A percentile compares a stretch with the other conserved stretches of the same genome.
These are phyloP conservation scores for Candida andamanensis DNA, from an alignment of 805 yeast genomes.

Conservation along the genomic window DNA sequence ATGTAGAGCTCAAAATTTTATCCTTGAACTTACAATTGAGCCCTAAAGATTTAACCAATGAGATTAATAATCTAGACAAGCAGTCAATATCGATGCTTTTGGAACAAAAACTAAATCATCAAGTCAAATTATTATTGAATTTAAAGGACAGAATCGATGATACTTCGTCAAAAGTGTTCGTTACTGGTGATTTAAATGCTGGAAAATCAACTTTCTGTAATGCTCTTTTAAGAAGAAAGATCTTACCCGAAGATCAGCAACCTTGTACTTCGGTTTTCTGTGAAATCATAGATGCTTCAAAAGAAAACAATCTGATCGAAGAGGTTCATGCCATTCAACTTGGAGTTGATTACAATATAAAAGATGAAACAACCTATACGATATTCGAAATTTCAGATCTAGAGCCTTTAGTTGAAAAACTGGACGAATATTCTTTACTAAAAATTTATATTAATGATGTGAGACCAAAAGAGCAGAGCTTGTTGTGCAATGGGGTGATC, in stretches of 20 bases:
- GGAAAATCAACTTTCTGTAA: conserved; percentile 97
- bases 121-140: conserved; percentile 61
- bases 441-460: conserved; percentile 80
- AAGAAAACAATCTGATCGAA: conserved; percentile 66
- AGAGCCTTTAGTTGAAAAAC: conserved; percentile 65
- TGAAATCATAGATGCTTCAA: conserved; percentile 79
- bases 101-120: conserved; percentile 61
- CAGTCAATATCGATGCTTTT: conserved; percentile 64
- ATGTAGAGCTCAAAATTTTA: conserved; percentile 51
- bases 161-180: conserved; percentile 86
- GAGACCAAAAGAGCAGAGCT: conserved; percentile 60
- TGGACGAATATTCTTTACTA: conserved; percentile 65
- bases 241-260: conserved; percentile 94
- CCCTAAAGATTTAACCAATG: conserved; percentile 23
- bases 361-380: conserved; percentile 64
- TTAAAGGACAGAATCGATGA: conserved; percentile 83
- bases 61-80: conserved; percentile 58
- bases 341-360: conserved; percentile 44
- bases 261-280: conserved; percentile 97
- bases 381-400: conserved; percentile 50
- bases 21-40: conserved; percentile 56
- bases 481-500: conserved; percentile 83
- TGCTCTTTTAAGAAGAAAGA: conserved; percentile 68
- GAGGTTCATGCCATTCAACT: conserved; percentile 89
- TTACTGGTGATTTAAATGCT: conserved; percentile 94